Percentiles rank a stretch among this genome's conserved stretches.
phyloP scores from a whole-genome alignment of 805 yeast genomes.

The Candida silvatica region DNA sequence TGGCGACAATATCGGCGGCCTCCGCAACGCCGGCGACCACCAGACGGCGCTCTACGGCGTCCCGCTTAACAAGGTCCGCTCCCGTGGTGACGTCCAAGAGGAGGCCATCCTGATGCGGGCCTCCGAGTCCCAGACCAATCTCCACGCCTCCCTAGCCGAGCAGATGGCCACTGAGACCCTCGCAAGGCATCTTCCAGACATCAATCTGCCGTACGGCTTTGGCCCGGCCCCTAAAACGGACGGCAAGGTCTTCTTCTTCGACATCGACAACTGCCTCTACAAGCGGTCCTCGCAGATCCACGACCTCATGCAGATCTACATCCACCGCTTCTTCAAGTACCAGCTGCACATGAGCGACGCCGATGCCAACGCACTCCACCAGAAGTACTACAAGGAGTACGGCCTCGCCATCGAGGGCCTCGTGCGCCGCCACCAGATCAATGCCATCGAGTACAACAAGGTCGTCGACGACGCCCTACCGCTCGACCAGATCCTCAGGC shows the following conservation, averaged over 20 bases:
- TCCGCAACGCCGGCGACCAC: no score
- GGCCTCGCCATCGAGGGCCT: conserved; percentile 94
- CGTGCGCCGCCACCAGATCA: conserved; percentile 58
- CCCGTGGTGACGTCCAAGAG: conserved; percentile 11
- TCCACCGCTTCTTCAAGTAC: conserved; percentile 71
- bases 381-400: conserved; percentile 71
- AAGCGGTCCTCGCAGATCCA: conserved; percentile 66
- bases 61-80: neutral
- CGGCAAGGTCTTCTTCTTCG: conserved; percentile 60
- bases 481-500: conserved; percentile 64
- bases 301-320: conserved; percentile 80
- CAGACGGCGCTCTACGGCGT: neutral
- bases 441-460: conserved; percentile 81
- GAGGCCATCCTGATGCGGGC: conserved; percentile 11
- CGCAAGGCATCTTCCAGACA: conserved; percentile 18
- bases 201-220: conserved; percentile 18
- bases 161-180: conserved; percentile 8
- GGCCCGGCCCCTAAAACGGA: conserved; percentile 18
- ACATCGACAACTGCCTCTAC: conserved; percentile 90
- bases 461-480: conserved; percentile 92
- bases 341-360: conserved; percentile 54
- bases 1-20: no score
- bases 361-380: conserved; percentile 67
- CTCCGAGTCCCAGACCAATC: conserved; percentile 10
- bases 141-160: conserved; percentile 5